Conservation (phyloP, 1,284 basidiomycete species). For the Ganoderma lingzhi region DNA sequence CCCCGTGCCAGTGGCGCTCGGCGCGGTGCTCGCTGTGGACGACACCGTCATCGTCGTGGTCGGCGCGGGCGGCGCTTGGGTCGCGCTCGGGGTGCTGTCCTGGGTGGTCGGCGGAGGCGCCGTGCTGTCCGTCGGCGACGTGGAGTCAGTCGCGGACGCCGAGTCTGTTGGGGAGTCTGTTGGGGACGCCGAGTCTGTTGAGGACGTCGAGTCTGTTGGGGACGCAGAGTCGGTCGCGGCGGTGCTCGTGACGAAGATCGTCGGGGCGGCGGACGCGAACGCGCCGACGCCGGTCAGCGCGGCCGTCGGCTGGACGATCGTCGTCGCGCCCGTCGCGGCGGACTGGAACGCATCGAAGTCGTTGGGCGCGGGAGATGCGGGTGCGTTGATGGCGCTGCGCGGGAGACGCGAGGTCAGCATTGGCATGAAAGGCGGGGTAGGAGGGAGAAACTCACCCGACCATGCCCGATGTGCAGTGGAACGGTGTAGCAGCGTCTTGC, state of each 20-base stretch:
- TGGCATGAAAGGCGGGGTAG: neutral
- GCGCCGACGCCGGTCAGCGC: conserved; percentile 53
- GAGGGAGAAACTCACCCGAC: conserved; percentile 41
- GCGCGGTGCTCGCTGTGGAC: neutral
- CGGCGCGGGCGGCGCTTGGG: too few relatives aligned
- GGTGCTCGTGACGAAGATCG: conserved; percentile 8
- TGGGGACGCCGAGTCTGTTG: neutral
- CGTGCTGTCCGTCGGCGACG: neutral
- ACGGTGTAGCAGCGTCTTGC: conserved; percentile 36
- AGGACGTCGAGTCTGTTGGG: neutral
- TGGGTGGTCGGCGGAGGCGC: neutral
- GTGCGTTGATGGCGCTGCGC: conserved; percentile 61
- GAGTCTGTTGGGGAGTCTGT: neutral
- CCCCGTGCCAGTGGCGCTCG: conserved; percentile 4
- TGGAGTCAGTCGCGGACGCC: neutral
- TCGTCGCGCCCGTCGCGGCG: conserved; percentile 36
- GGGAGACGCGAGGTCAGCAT: neutral
- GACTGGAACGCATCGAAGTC: conserved; percentile 49
- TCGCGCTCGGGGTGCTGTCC: neutral
- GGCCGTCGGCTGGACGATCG: conserved; percentile 39
- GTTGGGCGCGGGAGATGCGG: conserved; percentile 48
- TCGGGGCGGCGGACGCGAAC: conserved; percentile 48
- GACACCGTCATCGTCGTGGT: neutral
- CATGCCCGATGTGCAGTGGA: conserved; percentile 56
- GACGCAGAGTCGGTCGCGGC: conserved; percentile 23